Percentiles rank a stretch among this genome's conserved stretches.
These are phyloP conservation scores for Barnettozyma vustinii DNA, from an alignment of 805 yeast species.

Conservation along the genomic window DNA sequence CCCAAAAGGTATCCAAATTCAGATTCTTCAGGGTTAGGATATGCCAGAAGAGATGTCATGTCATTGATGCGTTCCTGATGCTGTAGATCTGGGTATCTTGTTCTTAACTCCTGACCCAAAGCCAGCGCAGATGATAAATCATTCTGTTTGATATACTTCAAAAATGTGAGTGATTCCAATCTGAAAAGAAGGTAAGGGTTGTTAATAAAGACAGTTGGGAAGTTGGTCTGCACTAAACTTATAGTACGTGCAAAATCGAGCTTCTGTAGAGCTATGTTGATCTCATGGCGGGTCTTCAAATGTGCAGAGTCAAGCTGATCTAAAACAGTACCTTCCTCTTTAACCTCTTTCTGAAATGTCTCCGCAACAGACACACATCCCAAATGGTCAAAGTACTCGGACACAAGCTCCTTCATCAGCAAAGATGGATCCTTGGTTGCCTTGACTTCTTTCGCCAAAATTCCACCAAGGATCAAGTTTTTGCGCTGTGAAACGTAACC, in stretches of 20 bases:
- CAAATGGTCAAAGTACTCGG: conserved; percentile 50
- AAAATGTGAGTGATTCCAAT: conserved; percentile 39
- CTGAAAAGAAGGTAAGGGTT: conserved; percentile 34
- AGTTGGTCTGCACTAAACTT: conserved; percentile 21
- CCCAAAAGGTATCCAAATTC: conserved; percentile 35
- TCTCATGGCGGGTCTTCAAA: conserved; percentile 38
- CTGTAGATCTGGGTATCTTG: conserved; percentile 26
- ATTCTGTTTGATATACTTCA: conserved; percentile 30
- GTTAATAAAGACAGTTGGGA: conserved; percentile 33
- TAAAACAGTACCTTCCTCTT: conserved; percentile 13
- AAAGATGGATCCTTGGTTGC: conserved; percentile 18
- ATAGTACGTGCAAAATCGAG: conserved; percentile 34
- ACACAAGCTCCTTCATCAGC: conserved; percentile 31
- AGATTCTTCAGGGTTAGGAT: conserved; percentile 39
- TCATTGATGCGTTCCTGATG: conserved; percentile 37
- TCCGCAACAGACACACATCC: conserved; percentile 52
- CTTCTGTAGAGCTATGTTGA: conserved; percentile 36
- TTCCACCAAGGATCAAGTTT: conserved; percentile 26
- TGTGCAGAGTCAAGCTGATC: conserved; percentile 28
- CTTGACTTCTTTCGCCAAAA: conserved; percentile 15
- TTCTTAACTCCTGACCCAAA: conserved; percentile 35
- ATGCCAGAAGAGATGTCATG: conserved; percentile 48
- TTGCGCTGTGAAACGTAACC: conserved; percentile 47
- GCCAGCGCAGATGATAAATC: conserved; percentile 31
- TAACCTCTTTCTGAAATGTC: conserved; percentile 44